Conservation (phyloP, 352 stramenopile species). For the Elongisporangium prolatum region DNA sequence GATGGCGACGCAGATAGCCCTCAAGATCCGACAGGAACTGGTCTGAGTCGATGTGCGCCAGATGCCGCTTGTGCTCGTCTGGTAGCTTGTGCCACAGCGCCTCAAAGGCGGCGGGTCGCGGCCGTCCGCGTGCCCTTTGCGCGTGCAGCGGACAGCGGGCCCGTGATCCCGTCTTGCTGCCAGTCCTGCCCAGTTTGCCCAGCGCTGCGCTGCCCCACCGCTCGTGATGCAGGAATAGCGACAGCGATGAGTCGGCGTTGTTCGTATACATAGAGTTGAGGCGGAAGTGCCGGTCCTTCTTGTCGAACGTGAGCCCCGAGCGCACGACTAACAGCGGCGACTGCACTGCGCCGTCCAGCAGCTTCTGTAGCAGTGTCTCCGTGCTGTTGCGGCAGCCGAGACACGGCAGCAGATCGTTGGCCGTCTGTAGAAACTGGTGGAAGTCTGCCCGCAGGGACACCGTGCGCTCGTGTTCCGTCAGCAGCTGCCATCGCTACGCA, state of each 20-base stretch:
- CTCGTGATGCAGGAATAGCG: slow-evolving; percentile 80
- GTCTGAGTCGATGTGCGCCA: slow-evolving; percentile 84
- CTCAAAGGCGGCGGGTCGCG: slow-evolving; percentile 71
- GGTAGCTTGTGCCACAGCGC: slow-evolving; percentile 73
- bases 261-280: slow-evolving; percentile 64
- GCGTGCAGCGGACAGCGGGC: slow-evolving; percentile 75
- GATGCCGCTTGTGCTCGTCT: slow-evolving; percentile 72
- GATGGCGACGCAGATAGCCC: slow-evolving; percentile 78
- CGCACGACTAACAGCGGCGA: slow-evolving; percentile 41
- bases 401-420: slow-evolving; percentile 67
- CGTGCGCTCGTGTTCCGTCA: slow-evolving; percentile 73
- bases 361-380: slow-evolving; percentile 68
- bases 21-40: slow-evolving; percentile 84
- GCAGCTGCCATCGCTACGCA: slow-evolving; percentile 64
- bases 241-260: slow-evolving; percentile 58
- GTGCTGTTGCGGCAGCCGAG: slow-evolving; percentile 75
- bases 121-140: slow-evolving; percentile 60
- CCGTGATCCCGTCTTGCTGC: slow-evolving; percentile 27
- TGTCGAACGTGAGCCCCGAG: slow-evolving; percentile 49
- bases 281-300: slow-evolving; percentile 51
- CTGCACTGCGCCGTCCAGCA: slow-evolving; percentile 32
- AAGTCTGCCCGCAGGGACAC: slow-evolving; percentile 57
- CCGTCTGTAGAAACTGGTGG: slow-evolving; percentile 70
- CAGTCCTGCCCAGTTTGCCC: slow-evolving; percentile 27
- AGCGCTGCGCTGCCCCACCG: slow-evolving; percentile 52